Conservation (phyloP, 805 yeast species). For the Yamadazyma paraphyllophila region DNA sequence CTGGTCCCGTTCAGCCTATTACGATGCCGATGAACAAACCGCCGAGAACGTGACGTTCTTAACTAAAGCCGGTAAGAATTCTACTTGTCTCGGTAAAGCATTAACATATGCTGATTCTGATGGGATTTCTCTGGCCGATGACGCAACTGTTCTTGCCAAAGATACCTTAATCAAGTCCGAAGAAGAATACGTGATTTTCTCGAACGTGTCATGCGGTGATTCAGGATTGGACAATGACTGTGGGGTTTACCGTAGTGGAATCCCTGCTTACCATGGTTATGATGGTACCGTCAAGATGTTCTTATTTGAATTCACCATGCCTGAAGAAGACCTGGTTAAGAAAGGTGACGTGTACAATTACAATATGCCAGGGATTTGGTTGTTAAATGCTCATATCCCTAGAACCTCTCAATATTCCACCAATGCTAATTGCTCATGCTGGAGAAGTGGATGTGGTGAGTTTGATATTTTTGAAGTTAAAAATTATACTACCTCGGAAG, state of each 20-base stretch:
- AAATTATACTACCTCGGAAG: constrained; percentile 34
- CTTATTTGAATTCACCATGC: constrained; percentile 67
- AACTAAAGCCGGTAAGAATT: constrained; percentile 57
- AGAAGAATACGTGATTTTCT: constrained; percentile 58
- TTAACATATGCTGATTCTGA: constrained; percentile 58
- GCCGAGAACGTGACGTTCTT: constrained; percentile 67
- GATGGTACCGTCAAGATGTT: constrained; percentile 69
- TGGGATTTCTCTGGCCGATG: constrained; percentile 49
- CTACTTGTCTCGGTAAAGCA: constrained; percentile 68
- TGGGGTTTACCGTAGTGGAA: constrained; percentile 73
- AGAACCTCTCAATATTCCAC: constrained; percentile 70
- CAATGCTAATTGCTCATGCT: constrained; percentile 65
- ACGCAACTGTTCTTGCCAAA: constrained; percentile 47
- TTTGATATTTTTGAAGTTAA: constrained; percentile 73
- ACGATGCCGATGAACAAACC: constrained; percentile 46
- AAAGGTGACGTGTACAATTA: constrained; percentile 26
- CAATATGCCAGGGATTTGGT: constrained; percentile 77
- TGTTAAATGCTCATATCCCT: constrained; percentile 68
- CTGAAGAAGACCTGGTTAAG: constrained; percentile 45
- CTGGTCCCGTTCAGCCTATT: constrained; percentile 64
- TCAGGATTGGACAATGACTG: constrained; percentile 59
- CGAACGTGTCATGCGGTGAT: constrained; percentile 54
- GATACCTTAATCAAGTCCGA: constrained; percentile 53
- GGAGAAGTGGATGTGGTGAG: constrained; percentile 80
- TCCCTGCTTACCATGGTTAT: constrained; percentile 73